These are phyloP conservation scores for Monilinia fructicola DNA, from an alignment of 2,329 filamentous ascomycete genomes.

Conservation along the genomic window DNA sequence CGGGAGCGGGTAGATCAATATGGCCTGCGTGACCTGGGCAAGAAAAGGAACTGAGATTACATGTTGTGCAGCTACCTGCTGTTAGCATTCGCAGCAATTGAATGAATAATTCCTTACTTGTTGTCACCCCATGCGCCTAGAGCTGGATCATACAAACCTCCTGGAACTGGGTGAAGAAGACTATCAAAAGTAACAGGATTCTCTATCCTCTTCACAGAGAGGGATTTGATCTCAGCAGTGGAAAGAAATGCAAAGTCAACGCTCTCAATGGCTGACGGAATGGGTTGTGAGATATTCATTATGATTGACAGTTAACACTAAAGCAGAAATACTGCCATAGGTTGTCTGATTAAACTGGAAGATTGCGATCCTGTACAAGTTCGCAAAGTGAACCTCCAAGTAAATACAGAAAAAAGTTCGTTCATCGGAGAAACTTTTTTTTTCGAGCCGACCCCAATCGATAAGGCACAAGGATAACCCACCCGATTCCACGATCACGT, in stretches of 20 bases:
- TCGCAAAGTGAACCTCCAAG: slow-evolving; percentile 16
- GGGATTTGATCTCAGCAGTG: slow-evolving; percentile 75
- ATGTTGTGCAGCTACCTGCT: slow-evolving; percentile 76
- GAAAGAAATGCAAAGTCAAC: slow-evolving; percentile 89
- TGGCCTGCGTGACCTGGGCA: slow-evolving; percentile 95
- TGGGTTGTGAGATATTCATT: slow-evolving; percentile 77
- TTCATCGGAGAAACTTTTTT: slow-evolving; percentile 20
- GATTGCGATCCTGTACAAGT: slow-evolving; percentile 2
- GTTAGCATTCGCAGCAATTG: slow-evolving; percentile 5
- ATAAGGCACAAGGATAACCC: slow-evolving; percentile 19
- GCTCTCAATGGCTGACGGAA: slow-evolving; percentile 77
- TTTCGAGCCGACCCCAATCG: slow-evolving; percentile 19
- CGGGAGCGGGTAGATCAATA: slow-evolving; percentile 87
- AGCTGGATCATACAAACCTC: slow-evolving; percentile 89
- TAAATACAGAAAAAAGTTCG: slow-evolving; percentile 21
- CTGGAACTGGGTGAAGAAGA: slow-evolving; percentile 82
- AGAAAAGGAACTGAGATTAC: slow-evolving; percentile 74
- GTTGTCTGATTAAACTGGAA: slow-evolving; percentile 14
- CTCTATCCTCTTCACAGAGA: slow-evolving; percentile 92
- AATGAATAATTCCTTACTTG: slow-evolving; percentile 55
- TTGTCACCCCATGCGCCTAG: slow-evolving; percentile 87
- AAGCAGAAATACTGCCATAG: slow-evolving; percentile 24
- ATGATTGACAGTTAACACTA: slow-evolving; percentile 30
- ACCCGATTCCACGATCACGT: neutral
- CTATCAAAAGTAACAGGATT: slow-evolving; percentile 94